phyloP scores from a whole-genome alignment of 1,284 basidiomycete genomes.

The Ganoderma boninense region DNA sequence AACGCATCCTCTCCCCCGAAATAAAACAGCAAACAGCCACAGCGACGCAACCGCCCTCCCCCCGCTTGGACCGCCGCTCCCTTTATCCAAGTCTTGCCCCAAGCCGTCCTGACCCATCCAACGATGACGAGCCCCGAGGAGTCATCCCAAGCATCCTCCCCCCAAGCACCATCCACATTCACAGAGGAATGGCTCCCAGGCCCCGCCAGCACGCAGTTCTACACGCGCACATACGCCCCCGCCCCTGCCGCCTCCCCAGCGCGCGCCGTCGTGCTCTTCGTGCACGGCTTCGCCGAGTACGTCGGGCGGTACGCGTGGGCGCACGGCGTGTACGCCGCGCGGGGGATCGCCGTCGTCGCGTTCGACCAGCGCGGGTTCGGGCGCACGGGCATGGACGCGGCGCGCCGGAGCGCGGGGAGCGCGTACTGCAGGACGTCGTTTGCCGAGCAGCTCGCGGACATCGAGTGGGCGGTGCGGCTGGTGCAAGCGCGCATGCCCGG shows the following conservation, averaged over 20 bases:
- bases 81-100: no score
- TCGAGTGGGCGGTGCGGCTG: slow-evolving; percentile 71
- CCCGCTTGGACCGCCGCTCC: no score
- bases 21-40: no score
- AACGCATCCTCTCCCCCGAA: no score
- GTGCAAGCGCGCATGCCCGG: slow-evolving; percentile 54
- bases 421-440: slow-evolving; percentile 77
- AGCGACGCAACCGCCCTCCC: no score
- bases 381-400: slow-evolving; percentile 69
- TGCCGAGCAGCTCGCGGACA: slow-evolving; percentile 71
- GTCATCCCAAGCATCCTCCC: slow-evolving; percentile 43
- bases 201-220: slow-evolving; percentile 47
- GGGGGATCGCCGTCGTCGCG: slow-evolving; percentile 73
- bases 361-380: slow-evolving; percentile 92
- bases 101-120: no score
- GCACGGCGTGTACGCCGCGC: slow-evolving; percentile 65
- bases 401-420: slow-evolving; percentile 50
- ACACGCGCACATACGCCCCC: slow-evolving; percentile 49
- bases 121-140: no score
- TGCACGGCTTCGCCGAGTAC: slow-evolving; percentile 89
- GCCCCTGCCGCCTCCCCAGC: slow-evolving; percentile 43
- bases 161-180: neutral
- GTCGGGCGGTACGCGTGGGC: slow-evolving; percentile 78
- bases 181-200: slow-evolving; percentile 48
- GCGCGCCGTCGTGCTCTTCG: slow-evolving; percentile 77